Evolutionary conservation across 225 moss, liverwort and hornwort species (phyloP).

Genomic region (Polytrichum formosum): DNA sequence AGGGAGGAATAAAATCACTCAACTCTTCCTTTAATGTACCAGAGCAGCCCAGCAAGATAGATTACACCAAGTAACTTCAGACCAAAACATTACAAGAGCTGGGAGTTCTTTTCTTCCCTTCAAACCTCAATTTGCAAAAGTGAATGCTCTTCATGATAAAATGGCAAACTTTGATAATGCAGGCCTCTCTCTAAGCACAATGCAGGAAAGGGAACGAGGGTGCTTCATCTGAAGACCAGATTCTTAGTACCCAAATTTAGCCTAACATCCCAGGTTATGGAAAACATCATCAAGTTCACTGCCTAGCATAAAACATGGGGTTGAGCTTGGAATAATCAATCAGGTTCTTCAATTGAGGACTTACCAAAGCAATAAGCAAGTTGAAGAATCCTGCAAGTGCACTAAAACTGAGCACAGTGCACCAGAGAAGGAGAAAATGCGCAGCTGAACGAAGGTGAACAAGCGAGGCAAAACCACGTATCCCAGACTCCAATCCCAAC

Average conservation of each 20-base stretch:
- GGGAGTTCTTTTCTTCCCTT: no score
- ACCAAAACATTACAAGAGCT: no score
- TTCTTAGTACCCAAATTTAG: no score
- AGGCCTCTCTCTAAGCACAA: background rate
- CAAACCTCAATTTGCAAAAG: background rate
- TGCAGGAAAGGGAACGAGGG: background rate
- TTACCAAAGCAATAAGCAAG: slow-evolving; percentile 65
- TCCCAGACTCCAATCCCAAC: slow-evolving; percentile 66
- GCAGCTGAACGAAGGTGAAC: slow-evolving; percentile 85
- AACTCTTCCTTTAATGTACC: no score
- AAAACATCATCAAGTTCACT: background rate
- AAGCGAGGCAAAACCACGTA: slow-evolving; percentile 75
- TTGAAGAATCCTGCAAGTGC: slow-evolving; percentile 73
- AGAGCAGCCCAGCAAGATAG: no score
- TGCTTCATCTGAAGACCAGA: background rate
- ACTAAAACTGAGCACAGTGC: slow-evolving; percentile 70
- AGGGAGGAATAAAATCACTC: no score
- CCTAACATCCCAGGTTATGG: no score
- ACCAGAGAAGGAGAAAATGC: slow-evolving; percentile 85
- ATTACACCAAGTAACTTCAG: no score
- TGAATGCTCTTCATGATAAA: background rate
- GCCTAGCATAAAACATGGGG: background rate
- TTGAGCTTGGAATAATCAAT: background rate
- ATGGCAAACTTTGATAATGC: no score
- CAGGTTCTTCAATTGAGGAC: slow-evolving; percentile 1